phyloP scores from a whole-genome alignment of 1,284 basidiomycete genomes.

The Fistulinella staudtii region DNA sequence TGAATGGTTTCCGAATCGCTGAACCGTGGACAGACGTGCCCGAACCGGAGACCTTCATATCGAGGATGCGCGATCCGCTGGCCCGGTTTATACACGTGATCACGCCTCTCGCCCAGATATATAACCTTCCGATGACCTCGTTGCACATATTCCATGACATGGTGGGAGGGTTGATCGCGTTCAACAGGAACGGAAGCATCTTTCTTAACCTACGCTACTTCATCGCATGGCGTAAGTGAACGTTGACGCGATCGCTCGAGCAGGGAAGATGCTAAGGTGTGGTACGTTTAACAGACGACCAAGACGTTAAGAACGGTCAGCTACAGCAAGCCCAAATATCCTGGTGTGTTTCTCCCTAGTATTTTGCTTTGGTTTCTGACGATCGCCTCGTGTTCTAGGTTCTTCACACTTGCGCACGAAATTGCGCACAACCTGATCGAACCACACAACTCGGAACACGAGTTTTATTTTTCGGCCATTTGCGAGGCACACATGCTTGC shows the following conservation, averaged over 20 bases:
- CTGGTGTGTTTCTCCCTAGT: conserved; percentile 50
- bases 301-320: conserved; percentile 56
- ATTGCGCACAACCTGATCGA: conserved; percentile 82
- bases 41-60: conserved; percentile 47
- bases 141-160: conserved; percentile 49
- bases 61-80: conserved; percentile 49
- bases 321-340: conserved; percentile 75
- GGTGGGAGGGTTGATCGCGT: conserved; percentile 81
- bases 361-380: background rate
- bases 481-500: conserved; percentile 60
- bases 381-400: conserved; percentile 44
- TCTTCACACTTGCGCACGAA: conserved; percentile 90
- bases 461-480: conserved; percentile 92
- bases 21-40: conserved; percentile 45
- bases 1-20: background rate
- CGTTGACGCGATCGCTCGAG: background rate
- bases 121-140: conserved; percentile 61
- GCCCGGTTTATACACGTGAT: conserved; percentile 70
- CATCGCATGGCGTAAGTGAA: conserved; percentile 78
- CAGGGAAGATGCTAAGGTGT: background rate
- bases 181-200: conserved; percentile 86
- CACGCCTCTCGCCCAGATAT: conserved; percentile 53
- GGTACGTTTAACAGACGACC: conserved; percentile 53
- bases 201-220: conserved; percentile 90
- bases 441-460: conserved; percentile 80